Evolutionary conservation across 148 eudicot genomes (phyloP), one percentile per base, ranked within the genome.

Genomic region (Drosera capensis): DNA sequence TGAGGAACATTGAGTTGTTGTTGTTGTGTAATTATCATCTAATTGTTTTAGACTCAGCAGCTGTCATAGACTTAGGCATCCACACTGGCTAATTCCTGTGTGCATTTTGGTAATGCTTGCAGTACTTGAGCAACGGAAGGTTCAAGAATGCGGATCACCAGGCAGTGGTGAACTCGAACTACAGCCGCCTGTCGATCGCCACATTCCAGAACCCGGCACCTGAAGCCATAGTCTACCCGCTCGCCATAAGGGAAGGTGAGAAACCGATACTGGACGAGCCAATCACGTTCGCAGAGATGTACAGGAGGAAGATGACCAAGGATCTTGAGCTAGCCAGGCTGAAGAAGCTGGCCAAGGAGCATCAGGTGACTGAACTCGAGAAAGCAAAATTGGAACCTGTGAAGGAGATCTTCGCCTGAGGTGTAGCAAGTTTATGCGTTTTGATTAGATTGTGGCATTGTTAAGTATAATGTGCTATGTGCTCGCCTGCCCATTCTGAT

Each of bases 111-210:
- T n/a, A n/a, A n/a, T n/a, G n/a, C n/a, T n/a, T n/a, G 14, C 61
- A 87, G 96, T 87, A 54, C 43, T 40, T 87, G 54, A 87, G 97
- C 92, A 88, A 88, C 23, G 97, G 97, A 48, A 68, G 94, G 68
- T 88, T 88, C 74, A 88, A 71, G 78, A 83, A 84, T n/a, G 97
- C 97, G 1, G 94, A 88, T 46, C 94, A 88, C 68, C 97, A 84
- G 60, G 94, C 87, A 18, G 97, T 78, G 11, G 97, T 83, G 58
- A 83, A 83, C 84, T 79, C 94, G 17, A 58, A 76, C 47, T 2
- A 2, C 23, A 83, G 84, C 59, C 61, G 97, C 8, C 48, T 88
- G 19, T 88, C 97, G 0, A 80, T 83, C 0, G 97, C 97, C 24
- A 81, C 97, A 0, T 88, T 88, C 68, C 94, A 83, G 35, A 88